Conservation (phyloP, 2,329 filamentous ascomycete genomes). For the Byssochlamys sp. region DNA sequence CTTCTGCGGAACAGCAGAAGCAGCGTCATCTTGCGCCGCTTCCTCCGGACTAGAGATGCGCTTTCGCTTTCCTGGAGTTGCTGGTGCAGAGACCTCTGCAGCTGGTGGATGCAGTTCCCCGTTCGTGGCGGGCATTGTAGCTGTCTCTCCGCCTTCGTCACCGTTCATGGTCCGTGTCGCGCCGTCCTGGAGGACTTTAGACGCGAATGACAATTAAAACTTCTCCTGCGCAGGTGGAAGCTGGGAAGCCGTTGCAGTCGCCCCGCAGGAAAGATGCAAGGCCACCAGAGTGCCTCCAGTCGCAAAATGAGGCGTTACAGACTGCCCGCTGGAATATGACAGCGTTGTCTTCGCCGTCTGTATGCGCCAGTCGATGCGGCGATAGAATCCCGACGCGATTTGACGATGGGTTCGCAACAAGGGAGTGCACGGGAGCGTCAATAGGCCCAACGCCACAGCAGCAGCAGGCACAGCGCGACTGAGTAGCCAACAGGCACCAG, state of each 20-base stretch:
- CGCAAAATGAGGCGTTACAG: not conserved
- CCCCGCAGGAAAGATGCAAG: not conserved
- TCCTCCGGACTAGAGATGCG: conserved; percentile 26
- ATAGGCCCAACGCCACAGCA: conserved; percentile 6
- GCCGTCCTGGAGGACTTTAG: conserved; percentile 12
- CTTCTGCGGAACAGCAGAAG: conserved; percentile 15
- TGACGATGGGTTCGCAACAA: conserved; percentile 5
- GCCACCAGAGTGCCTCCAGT: not conserved
- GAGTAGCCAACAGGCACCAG: not conserved
- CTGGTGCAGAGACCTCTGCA: conserved; percentile 19
- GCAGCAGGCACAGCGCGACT: conserved; percentile 2
- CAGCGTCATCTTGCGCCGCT: conserved; percentile 14
- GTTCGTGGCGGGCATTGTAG: conserved; percentile 24
- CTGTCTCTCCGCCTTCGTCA: conserved; percentile 24
- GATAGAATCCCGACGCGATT: conserved; percentile 4
- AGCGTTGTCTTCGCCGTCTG: not conserved
- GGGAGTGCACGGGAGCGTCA: conserved; percentile 8
- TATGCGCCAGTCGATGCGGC: conserved; percentile 1
- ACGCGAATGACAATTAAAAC: conserved; percentile 9
- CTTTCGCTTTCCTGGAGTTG: conserved; percentile 35
- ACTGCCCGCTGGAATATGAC: not conserved
- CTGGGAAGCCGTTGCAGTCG: not conserved
- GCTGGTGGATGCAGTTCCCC: conserved; percentile 22
- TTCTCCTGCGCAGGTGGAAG: conserved; percentile 6
- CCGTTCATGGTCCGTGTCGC: conserved; percentile 27